A percentile compares a stretch with the other conserved stretches of the same genome.
phyloP scores from a whole-genome alignment of 495 filamentous ascomycete species.

The Recurvomyces mirabilis region DNA sequence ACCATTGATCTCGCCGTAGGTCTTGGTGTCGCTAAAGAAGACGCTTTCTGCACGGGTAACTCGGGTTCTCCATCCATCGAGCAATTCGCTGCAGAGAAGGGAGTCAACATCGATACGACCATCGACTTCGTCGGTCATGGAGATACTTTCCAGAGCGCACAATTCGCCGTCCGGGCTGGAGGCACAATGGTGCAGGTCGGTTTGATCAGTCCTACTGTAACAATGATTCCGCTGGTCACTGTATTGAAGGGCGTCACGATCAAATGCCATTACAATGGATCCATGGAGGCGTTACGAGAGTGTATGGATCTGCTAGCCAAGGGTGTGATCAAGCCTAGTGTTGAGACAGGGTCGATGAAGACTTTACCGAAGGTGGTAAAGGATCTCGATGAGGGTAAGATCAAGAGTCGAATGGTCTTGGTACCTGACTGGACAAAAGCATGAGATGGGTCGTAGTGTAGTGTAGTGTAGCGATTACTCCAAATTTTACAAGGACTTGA shows the following conservation, averaged over 20 bases:
- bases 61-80: background rate
- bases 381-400: constrained; percentile 11
- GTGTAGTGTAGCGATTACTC: too few species aligned
- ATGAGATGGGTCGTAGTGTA: too few species aligned
- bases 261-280: constrained; percentile 5
- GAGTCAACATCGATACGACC: constrained; percentile 6
- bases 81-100: constrained; percentile 2
- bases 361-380: constrained; percentile 4
- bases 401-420: constrained; percentile 13
- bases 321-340: constrained; percentile 4
- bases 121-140: constrained; percentile 4
- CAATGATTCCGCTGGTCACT: constrained; percentile 1
- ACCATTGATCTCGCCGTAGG: constrained; percentile 4
- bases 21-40: constrained; percentile 3
- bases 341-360: constrained; percentile 6
- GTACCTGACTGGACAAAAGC: constrained; percentile 11
- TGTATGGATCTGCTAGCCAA: constrained; percentile 6
- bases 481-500: too few species aligned
- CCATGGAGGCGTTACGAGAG: background rate
- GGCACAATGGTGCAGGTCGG: constrained; percentile 6
- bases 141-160: constrained; percentile 2
- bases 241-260: constrained; percentile 3
- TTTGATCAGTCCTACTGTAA: background rate
- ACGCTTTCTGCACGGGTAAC: constrained; percentile 7
- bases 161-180: constrained; percentile 3